Conservation (phyloP, 495 filamentous ascomycete genomes). For the Penicillium samsonianum region DNA sequence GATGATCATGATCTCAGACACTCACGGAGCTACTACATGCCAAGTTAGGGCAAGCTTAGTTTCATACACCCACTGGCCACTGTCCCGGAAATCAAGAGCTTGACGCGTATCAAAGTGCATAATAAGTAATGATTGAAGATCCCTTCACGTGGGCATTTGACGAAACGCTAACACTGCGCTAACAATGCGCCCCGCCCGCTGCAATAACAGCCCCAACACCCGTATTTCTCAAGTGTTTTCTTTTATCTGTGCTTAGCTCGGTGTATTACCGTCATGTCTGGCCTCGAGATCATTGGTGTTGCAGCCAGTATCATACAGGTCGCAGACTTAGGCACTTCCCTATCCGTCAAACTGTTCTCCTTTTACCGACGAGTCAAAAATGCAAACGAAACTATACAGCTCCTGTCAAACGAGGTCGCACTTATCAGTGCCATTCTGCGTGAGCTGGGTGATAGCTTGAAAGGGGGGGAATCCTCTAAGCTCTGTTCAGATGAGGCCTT, state of each 20-base stretch:
- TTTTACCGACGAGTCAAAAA: constrained; percentile 35
- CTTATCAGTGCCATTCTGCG: constrained; percentile 35
- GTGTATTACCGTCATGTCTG: constrained; percentile 14
- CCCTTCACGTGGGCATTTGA: neutral
- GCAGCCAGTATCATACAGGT: constrained; percentile 40
- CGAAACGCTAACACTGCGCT: neutral
- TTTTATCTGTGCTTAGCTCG: neutral
- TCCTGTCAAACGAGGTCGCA: constrained; percentile 40
- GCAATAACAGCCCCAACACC: neutral
- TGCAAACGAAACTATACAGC: constrained; percentile 31
- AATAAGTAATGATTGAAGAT: too few species aligned
- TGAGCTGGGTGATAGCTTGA: constrained; percentile 29
- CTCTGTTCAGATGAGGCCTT: constrained; percentile 32
- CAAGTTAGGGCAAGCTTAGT: too few species aligned
- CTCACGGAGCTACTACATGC: too few species aligned
- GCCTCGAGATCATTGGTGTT: constrained; percentile 30
- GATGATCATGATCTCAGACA: neutral
- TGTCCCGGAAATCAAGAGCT: too few species aligned
- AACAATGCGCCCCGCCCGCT: neutral
- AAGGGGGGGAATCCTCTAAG: constrained; percentile 25
- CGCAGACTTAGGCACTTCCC: constrained; percentile 36
- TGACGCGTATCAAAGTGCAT: too few species aligned
- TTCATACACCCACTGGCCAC: too few species aligned
- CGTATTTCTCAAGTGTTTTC: neutral
- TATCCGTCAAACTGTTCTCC: constrained; percentile 38